Conservation (phyloP, 1,284 basidiomycete genomes). For the Mycena citricolor region DNA sequence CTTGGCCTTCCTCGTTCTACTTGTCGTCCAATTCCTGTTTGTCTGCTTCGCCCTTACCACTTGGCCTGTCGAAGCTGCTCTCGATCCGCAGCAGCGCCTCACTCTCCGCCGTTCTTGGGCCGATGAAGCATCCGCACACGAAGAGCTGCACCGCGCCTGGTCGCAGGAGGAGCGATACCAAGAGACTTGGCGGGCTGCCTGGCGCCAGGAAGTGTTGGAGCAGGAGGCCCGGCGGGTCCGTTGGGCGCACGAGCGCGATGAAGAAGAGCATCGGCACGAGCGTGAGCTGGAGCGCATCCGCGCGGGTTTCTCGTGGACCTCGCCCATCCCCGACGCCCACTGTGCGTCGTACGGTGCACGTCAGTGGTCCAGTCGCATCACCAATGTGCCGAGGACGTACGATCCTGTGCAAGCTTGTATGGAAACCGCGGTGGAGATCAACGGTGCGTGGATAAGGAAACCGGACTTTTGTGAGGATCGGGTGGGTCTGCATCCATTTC, state of each 20-base stretch:
- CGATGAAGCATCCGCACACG: no score
- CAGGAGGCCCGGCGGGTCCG: no score
- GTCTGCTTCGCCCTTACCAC: no score
- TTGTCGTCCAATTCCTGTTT: no score
- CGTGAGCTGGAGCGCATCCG: constrained; percentile 4
- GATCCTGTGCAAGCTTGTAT: constrained; percentile 10
- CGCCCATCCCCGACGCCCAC: constrained; percentile 7
- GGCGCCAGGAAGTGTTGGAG: no score
- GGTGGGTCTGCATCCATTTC: constrained; percentile 10
- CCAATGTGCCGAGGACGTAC: constrained; percentile 10
- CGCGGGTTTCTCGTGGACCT: constrained; percentile 6
- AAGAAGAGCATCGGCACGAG: constrained; percentile 9
- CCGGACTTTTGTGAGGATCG: constrained; percentile 10
- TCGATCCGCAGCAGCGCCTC: no score
- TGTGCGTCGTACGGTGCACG: constrained; percentile 8
- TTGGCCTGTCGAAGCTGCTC: no score
- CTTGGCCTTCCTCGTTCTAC: no score
- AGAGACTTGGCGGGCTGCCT: no score
- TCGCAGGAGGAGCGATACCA: no score
- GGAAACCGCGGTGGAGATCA: constrained; percentile 5
- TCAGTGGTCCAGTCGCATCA: constrained; percentile 7
- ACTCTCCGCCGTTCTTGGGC: no score
- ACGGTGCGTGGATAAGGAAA: constrained; percentile 5
- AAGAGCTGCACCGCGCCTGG: no score
- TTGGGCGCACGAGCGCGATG: constrained; percentile 10